These are phyloP conservation scores for Sambucus nigra DNA, from an alignment of 129 eudicot species.

Conservation along the genomic window DNA sequence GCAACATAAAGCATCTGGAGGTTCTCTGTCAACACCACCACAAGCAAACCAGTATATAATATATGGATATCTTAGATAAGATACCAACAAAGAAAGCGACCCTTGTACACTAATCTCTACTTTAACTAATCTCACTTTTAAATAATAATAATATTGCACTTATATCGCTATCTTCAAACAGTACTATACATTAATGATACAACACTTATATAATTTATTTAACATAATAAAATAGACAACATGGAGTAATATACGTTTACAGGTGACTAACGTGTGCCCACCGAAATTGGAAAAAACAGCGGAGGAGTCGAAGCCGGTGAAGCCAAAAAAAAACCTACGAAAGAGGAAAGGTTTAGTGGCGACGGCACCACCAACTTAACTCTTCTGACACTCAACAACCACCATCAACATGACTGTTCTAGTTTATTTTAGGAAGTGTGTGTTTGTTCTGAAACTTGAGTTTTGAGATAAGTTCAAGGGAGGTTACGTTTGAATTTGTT, in stretches of 20 bases:
- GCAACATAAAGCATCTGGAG: constrained; percentile 85
- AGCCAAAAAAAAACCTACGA: neutral
- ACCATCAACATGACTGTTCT: constrained; percentile 15
- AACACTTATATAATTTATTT: neutral
- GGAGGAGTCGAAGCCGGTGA: neutral
- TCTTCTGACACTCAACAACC: constrained; percentile 1
- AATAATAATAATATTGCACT: neutral
- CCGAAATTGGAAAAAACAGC: neutral
- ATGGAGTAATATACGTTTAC: neutral
- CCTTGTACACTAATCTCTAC: constrained; percentile 3
- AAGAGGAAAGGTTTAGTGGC: neutral
- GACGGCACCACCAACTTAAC: no score
- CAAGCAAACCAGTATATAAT: neutral
- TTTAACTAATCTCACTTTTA: neutral
- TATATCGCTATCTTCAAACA: neutral
- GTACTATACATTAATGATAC: neutral
- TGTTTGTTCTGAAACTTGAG: neutral
- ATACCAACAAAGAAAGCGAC: constrained; percentile 21
- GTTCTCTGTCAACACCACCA: constrained; percentile 1
- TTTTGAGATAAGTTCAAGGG: neutral
- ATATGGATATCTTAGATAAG: neutral
- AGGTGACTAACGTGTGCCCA: neutral
- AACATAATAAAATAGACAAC: no score
- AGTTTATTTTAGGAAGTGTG: constrained; percentile 7
- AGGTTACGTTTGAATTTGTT: no score